Percentiles rank a stretch among this genome's conserved stretches.
These are phyloP conservation scores for Termitomyces sp. DNA, from an alignment of 1,284 basidiomycete species.

Conservation along the genomic window DNA sequence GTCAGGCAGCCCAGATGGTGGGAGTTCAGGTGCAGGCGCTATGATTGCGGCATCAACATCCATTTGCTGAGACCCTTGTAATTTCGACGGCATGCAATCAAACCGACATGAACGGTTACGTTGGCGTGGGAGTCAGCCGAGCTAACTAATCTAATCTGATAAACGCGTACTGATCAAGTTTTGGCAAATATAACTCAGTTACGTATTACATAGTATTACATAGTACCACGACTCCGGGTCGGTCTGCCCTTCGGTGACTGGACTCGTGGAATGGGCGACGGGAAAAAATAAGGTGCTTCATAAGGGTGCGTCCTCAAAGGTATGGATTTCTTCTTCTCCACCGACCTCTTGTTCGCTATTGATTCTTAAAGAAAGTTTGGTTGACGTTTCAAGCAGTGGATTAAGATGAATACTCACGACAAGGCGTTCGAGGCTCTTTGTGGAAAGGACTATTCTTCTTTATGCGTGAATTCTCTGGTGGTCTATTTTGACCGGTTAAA, in stretches of 20 bases:
- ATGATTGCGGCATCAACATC: constrained; percentile 21
- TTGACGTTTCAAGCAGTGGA: background rate
- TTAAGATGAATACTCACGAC: constrained; percentile 7
- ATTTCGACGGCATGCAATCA: constrained; percentile 15
- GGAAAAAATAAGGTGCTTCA: constrained; percentile 57
- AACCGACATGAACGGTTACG: constrained; percentile 7
- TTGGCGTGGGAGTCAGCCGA: constrained; percentile 20
- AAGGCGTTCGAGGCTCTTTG: constrained; percentile 2
- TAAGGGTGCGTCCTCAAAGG: constrained; percentile 52
- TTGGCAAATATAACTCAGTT: no score
- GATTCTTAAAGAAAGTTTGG: constrained; percentile 13
- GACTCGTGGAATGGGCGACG: constrained; percentile 33
- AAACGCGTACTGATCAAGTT: background rate
- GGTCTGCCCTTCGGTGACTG: constrained; percentile 24
- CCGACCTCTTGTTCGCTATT: constrained; percentile 12
- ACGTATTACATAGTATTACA: no score
- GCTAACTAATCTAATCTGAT: constrained; percentile 20
- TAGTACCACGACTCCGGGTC: constrained; percentile 15
- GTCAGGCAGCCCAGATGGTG: constrained; percentile 15
- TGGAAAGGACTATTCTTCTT: constrained; percentile 11
- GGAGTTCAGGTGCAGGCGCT: constrained; percentile 18
- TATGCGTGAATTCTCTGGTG: background rate
- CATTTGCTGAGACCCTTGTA: constrained; percentile 16
- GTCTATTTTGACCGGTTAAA: background rate
- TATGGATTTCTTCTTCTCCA: constrained; percentile 29